Conservation (phyloP, 768 basidiomycete genomes). For the Stropharia rugosoannulata region DNA sequence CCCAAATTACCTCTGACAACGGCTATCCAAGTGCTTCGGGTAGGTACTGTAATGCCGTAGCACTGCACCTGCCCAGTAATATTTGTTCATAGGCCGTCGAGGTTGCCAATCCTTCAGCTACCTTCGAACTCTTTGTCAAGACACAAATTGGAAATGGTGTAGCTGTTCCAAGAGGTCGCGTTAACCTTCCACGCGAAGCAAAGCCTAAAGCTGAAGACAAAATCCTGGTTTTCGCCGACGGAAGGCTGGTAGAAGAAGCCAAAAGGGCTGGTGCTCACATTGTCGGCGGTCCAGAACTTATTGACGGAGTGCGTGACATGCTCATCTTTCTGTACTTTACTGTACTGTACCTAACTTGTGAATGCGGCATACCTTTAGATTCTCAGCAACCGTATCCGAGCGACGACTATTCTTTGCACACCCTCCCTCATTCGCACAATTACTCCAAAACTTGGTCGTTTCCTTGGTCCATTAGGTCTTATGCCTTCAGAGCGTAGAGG, state of each 20-base stretch:
- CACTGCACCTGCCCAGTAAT: not conserved
- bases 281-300: slow-evolving; percentile 88
- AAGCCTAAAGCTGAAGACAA: slow-evolving; percentile 69
- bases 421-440: slow-evolving; percentile 77
- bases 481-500: slow-evolving; percentile 96
- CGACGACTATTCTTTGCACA: slow-evolving; percentile 84
- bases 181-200: slow-evolving; percentile 80
- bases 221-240: slow-evolving; percentile 93
- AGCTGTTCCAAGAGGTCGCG: slow-evolving; percentile 86
- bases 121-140: slow-evolving; percentile 79
- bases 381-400: slow-evolving; percentile 68
- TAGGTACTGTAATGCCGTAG: slow-evolving; percentile 31
- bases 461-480: slow-evolving; percentile 83
- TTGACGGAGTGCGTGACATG: slow-evolving; percentile 69
- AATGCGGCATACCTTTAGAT: slow-evolving; percentile 45
- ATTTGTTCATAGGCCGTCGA: slow-evolving; percentile 67
- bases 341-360: not conserved
- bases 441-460: slow-evolving; percentile 75
- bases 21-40: slow-evolving; percentile 71
- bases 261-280: slow-evolving; percentile 85
- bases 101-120: slow-evolving; percentile 70
- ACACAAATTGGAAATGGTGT: slow-evolving; percentile 78
- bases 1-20: slow-evolving; percentile 67
- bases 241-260: slow-evolving; percentile 78
- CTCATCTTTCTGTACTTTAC: not conserved